A percentile compares a stretch with the other conserved stretches of the same genome.
Conservation (phyloP, 2,329 filamentous ascomycete genomes). For the Trichoderma gracile region DNA sequence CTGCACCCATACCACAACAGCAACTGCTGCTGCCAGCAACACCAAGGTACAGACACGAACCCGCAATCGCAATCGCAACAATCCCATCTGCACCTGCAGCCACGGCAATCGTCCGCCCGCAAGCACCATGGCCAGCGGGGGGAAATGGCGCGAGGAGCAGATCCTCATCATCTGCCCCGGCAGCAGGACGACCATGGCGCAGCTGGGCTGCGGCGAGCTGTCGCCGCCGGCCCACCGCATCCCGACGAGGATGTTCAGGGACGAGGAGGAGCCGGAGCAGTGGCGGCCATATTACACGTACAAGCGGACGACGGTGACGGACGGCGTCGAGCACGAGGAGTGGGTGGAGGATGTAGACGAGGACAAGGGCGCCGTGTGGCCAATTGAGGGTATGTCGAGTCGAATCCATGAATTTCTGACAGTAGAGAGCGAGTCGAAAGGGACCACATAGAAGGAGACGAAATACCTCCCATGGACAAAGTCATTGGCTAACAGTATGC, state of each 20-base stretch:
- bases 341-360: slow-evolving; percentile 89
- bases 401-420: too few species aligned
- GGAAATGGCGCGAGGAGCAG: slow-evolving; percentile 66
- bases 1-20: neutral
- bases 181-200: slow-evolving; percentile 85
- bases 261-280: slow-evolving; percentile 73
- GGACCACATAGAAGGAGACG: neutral
- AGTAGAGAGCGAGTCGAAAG: too few species aligned
- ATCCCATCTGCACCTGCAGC: neutral
- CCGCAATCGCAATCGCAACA: too few species aligned
- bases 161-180: slow-evolving; percentile 75
- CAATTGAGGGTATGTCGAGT: slow-evolving; percentile 62
- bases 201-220: slow-evolving; percentile 86
- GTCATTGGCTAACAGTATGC: neutral
- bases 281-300: slow-evolving; percentile 75
- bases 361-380: slow-evolving; percentile 86
- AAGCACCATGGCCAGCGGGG: slow-evolving; percentile 53
- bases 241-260: slow-evolving; percentile 91
- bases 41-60: neutral
- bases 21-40: neutral
- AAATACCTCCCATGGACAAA: neutral
- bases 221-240: slow-evolving; percentile 86
- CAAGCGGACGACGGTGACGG: slow-evolving; percentile 57
- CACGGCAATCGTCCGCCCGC: slow-evolving; percentile 28
- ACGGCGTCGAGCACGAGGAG: slow-evolving; percentile 59